Percentiles rank a stretch among this genome's conserved stretches.
phyloP scores from a whole-genome alignment of 2,329 filamentous ascomycete species.

The Fusarium citri region DNA sequence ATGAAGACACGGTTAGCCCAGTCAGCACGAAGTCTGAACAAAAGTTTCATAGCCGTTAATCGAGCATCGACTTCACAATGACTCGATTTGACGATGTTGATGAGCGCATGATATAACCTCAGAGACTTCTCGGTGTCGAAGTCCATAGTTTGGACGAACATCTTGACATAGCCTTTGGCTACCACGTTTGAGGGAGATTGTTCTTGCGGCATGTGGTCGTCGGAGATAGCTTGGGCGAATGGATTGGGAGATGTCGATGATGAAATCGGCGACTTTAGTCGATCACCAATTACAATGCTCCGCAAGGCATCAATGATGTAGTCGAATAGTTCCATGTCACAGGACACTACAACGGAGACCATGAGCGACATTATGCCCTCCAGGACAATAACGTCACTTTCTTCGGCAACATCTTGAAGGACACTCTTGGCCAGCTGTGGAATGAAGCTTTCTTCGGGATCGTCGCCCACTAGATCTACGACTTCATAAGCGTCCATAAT shows the following conservation, averaged over 20 bases:
- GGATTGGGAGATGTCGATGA: constrained; percentile 45
- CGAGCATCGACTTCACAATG: constrained; percentile 75
- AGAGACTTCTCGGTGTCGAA: constrained; percentile 72
- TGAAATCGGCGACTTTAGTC: constrained; percentile 57
- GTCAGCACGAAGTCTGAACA: constrained; percentile 87
- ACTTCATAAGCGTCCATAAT: constrained; percentile 71
- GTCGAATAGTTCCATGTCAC: constrained; percentile 68
- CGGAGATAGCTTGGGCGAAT: constrained; percentile 34
- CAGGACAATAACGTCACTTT: constrained; percentile 73
- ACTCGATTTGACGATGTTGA: constrained; percentile 71
- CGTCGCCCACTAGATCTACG: constrained; percentile 67
- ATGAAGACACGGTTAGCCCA: constrained; percentile 82
- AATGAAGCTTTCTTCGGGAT: constrained; percentile 68
- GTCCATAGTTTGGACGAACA: constrained; percentile 81
- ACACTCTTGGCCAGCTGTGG: constrained; percentile 70
- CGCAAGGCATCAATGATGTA: constrained; percentile 66
- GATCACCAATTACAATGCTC: constrained; percentile 62
- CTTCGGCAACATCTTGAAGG: constrained; percentile 69
- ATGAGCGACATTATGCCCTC: constrained; percentile 73
- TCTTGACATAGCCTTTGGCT: constrained; percentile 75
- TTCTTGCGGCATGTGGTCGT: constrained; percentile 45
- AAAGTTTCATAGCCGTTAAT: constrained; percentile 78
- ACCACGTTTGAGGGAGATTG: constrained; percentile 77
- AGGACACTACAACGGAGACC: constrained; percentile 71
- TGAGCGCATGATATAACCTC: constrained; percentile 70